Conservation (phyloP, 331 rosid genomes). For the Rosa hybrid region DNA sequence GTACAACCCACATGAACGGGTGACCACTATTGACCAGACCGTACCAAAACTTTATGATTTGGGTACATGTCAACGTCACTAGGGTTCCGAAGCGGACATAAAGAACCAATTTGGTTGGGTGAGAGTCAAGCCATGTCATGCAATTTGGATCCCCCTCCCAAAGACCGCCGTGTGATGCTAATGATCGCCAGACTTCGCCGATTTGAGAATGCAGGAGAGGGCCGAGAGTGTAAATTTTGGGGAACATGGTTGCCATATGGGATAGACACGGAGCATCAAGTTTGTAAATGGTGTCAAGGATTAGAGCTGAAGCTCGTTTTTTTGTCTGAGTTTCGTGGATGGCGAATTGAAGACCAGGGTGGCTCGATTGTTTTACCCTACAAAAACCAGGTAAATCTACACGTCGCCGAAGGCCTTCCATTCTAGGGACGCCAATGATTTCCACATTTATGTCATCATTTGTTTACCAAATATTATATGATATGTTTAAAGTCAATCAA, state of each 20-base stretch:
- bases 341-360: not conserved
- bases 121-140: slow-evolving; percentile 51
- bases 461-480: not conserved
- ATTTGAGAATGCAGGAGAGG: slow-evolving; percentile 34
- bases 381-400: slow-evolving; percentile 45
- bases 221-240: slow-evolving; percentile 46
- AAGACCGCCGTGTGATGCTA: slow-evolving; percentile 7
- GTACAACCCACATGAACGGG: slow-evolving; percentile 41
- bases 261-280: slow-evolving; percentile 42
- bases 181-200: not conserved
- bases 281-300: slow-evolving; percentile 49
- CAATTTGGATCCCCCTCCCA: slow-evolving; percentile 40
- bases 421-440: slow-evolving; percentile 27
- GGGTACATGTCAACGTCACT: not conserved
- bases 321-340: not conserved
- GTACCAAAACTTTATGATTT: slow-evolving; percentile 40
- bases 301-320: slow-evolving; percentile 10
- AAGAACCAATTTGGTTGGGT: slow-evolving; percentile 24
- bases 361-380: not conserved
- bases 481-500: not conserved
- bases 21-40: slow-evolving; percentile 42
- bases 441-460: slow-evolving; percentile 43
- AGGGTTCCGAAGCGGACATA: slow-evolving; percentile 54
- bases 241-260: slow-evolving; percentile 24
- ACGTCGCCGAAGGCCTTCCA: slow-evolving; percentile 45